Percentiles rank a stretch among this genome's conserved stretches.
Evolutionary conservation across 2,329 filamentous ascomycete species (phyloP).

Genomic region (Calonectria pseudoturangicola): DNA sequence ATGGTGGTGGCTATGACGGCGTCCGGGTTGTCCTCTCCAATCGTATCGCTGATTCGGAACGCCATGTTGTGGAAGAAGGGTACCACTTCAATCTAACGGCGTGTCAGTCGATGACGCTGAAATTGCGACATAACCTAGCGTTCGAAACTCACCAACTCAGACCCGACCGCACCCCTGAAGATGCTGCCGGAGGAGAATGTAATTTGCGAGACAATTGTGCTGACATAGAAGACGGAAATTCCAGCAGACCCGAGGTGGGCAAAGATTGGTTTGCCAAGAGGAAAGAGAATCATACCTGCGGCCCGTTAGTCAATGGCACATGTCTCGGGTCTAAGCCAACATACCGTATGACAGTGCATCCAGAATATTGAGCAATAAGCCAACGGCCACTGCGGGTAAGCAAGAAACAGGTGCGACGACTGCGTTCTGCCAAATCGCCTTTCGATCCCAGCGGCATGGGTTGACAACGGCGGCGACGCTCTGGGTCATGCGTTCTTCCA

Average conservation of each 20-base stretch:
- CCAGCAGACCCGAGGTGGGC: slow-evolving; percentile 91
- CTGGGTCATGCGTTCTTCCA: slow-evolving; percentile 57
- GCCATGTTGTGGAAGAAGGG: slow-evolving; percentile 99
- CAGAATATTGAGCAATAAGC: slow-evolving; percentile 91
- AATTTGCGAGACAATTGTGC: slow-evolving; percentile 94
- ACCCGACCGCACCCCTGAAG: slow-evolving; percentile 93
- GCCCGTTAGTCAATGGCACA: slow-evolving; percentile 44
- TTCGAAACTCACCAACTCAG: slow-evolving; percentile 82
- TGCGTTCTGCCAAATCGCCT: slow-evolving; percentile 77
- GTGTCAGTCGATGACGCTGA: slow-evolving; percentile 29
- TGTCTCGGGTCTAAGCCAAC: slow-evolving; percentile 44
- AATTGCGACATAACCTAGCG: background rate
- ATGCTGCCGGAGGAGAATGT: slow-evolving; percentile 91
- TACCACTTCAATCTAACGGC: slow-evolving; percentile 89
- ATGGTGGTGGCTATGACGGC: slow-evolving; percentile 96
- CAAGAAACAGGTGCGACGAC: slow-evolving; percentile 81
- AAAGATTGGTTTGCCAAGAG: slow-evolving; percentile 90
- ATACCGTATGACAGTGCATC: slow-evolving; percentile 94
- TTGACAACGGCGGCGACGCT: slow-evolving; percentile 66
- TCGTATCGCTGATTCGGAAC: slow-evolving; percentile 84
- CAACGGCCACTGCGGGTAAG: slow-evolving; percentile 90
- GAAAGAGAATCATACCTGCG: slow-evolving; percentile 92
- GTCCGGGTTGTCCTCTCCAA: slow-evolving; percentile 87
- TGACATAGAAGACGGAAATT: slow-evolving; percentile 99
- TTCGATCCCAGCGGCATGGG: slow-evolving; percentile 83